Evolutionary conservation across 1,284 basidiomycete genomes (phyloP), one percentile per base, ranked within the genome.

Genomic region (Jaminaea rosea): DNA sequence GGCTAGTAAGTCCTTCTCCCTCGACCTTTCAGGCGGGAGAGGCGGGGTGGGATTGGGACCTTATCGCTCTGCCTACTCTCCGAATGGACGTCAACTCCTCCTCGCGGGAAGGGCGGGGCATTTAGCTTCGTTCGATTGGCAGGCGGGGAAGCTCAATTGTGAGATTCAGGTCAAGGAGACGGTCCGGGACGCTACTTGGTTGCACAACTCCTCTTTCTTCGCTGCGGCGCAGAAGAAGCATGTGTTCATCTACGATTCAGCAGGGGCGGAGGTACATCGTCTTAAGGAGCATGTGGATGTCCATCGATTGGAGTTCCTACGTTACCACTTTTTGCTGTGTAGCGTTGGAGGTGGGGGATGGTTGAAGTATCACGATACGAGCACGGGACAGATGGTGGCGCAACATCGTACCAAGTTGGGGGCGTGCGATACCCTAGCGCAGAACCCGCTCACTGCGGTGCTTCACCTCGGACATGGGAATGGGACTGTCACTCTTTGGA

Each of bases 201-300:
- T 99, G 9, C 92, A 97, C 72, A 88, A 92, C 67, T 86, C 93
- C 51, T 84, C 85, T 0, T 88, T 86, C 76, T 91, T 87, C 69
- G 94, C 93, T 2, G 91, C 94, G 11, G 93, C 93, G 0, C 93
- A 98, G 76, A 89, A 90, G 75, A 89, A 92, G 79, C 90, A 94
- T 71, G 87, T 87, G 17, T 98, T 88, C 77, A 91, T 98, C 53
- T 97, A 98, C 70, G 94, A 98, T 76, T 83, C 90, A 61, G 55
- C 54, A 26, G 93, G 94, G 15, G 85, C 94, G 23, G 94, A 98
- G 75, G 77, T 99, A 7, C 93, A 98, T 69, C 73, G 78, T 82
- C 54, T 72, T 66, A 76, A 78, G 67, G 73, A 78, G 3, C 92
- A 96, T 70, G 82, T 94, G 53, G 93, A 97, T 72, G 88, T 90